These are phyloP conservation scores for Moesziomyces sp. DNA, from an alignment of 1,284 basidiomycete genomes.

Conservation along the genomic window DNA sequence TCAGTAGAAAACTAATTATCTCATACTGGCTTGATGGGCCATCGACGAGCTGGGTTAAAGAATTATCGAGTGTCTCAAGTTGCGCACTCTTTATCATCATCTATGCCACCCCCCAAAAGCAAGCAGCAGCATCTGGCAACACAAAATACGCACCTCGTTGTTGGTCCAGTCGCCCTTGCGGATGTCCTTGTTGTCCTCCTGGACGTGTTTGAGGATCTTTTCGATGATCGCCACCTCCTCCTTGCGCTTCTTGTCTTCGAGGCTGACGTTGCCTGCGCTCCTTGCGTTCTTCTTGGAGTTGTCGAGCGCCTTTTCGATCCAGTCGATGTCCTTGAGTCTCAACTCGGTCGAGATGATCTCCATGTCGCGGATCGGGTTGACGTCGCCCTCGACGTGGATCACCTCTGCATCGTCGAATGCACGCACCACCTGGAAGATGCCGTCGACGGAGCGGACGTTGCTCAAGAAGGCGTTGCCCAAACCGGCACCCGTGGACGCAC, in stretches of 20 bases:
- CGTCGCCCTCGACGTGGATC: conserved; percentile 98
- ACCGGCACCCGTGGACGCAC: conserved; percentile 97
- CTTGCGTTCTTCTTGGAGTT: conserved; percentile 62
- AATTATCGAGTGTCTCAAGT: conserved; percentile 72
- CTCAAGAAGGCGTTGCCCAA: conserved; percentile 98
- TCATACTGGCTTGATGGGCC: conserved; percentile 72
- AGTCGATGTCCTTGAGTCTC: conserved; percentile 96
- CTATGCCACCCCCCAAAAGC: conserved; percentile 1
- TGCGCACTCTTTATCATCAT: conserved; percentile 81
- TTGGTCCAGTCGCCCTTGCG: conserved; percentile 94
- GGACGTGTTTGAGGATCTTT: conserved; percentile 84
- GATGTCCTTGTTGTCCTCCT: conserved; percentile 87
- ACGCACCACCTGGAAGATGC: conserved; percentile 98
- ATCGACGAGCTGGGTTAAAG: conserved; percentile 76
- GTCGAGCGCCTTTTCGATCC: conserved; percentile 93
- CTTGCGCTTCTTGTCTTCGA: conserved; percentile 95
- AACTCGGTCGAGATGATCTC: conserved; percentile 86
- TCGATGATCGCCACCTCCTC: conserved; percentile 88
- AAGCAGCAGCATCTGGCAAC: conserved; percentile 4
- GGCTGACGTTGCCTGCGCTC: conserved; percentile 75
- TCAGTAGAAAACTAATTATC: conserved; percentile 60
- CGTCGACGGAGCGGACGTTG: conserved; percentile 97
- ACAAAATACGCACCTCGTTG: conserved; percentile 84
- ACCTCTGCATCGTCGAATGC: conserved; percentile 99
- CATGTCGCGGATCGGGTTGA: conserved; percentile 96